Base-by-base conservation (phyloP, 345 rosid genomes). In the Capsella bursapastoris region DNA sequence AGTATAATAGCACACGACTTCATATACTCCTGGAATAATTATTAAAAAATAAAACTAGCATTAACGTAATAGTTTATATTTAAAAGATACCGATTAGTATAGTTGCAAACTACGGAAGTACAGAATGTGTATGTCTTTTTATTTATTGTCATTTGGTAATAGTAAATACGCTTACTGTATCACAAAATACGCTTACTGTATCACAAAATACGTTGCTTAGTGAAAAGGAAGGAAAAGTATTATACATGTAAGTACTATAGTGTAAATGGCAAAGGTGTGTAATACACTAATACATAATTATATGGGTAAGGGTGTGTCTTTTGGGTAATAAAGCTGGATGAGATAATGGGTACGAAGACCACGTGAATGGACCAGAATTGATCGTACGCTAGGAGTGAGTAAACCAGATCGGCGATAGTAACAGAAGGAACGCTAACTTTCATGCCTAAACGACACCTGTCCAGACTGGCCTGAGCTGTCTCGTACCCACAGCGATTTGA, bases 341-440 rank as follows among this genome's bases (percentile, higher is more conserved):
- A 13, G 25, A 22, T 1, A 22, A 67, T 2, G 13, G 66, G 34
- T 31, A 45, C 35, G n/a, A 32, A 10, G 0, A 34, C 50, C 59
- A 59, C 75, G 75, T 71, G 75, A 37, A 16, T 48, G 67, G 75
- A 59, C 15, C 40, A 71, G 8, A 49, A 49, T 27, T 9, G 28
- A 37, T 28, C 74, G 67, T 48, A 70, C 74, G 15, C 57, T 32
- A 5, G 51, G 25, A 49, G 62, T 16, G 22, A 18, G 22, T 18
- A 18, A 16, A 22, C 55, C 5, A 52, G 34, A 61, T 63, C 53
- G 62, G 52, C 63, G 70, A 62, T 51, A 4, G 68, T 51, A 38
- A 72, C 53, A 72, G 69, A 51, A 41, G n/a, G n/a, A 31, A 72
- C 69, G 27, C 55, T 72, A 61, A 72, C 70, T 72, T 64, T 52